Base-by-base conservation (phyloP, 208 protist genomes). In the Acanthamoeba polyphaga region DNA sequence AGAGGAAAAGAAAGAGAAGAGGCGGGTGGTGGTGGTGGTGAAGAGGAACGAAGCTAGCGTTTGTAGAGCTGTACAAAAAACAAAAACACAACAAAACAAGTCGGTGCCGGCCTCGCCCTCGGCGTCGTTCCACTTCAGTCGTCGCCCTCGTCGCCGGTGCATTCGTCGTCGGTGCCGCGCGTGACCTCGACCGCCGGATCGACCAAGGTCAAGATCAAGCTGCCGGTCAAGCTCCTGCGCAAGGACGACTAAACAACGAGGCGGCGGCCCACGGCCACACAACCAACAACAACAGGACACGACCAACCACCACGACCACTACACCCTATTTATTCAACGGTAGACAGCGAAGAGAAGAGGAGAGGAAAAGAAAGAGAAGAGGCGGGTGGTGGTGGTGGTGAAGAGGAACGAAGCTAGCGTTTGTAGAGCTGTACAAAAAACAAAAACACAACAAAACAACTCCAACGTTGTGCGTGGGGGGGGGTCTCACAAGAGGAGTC, bases 131-230 rank as follows among this genome's bases (percentile, higher is more conserved):
- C 78, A 87, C 78, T 87, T 87, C 51, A 87, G 78, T 49, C 78
- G 10, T 43, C 49, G 27, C 78, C 78, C 15, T 32, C 78, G 51
- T 87, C 78, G 49, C 78, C 78, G 6, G 43, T 62, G n/a, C 15
- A n/a, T 8, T n/a, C 64, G 6, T 29, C 72, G 24, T n/a, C 78
- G 5, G 51, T 62, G 24, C 78, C 78, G 19, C 78, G 78, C 78
- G 78, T 62, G 43, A 87, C 78, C 5, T 87, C 78, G 51, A 34
- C 49, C 7, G 51, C 78, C 12, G 78, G 78, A 3, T 87, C 78
- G 4, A 87, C 78, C 51, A 87, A 87, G n/a, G 78, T 87, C 22
- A 87, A 62, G n/a, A 87, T 87, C 78, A 87, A 87, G 78, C 51
- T 87, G 22, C 78, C 78, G 6, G 29, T 60, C 72, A 80, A 34